Conservation (phyloP, 148 eudicot species). For the Chenopodium suecicum region DNA sequence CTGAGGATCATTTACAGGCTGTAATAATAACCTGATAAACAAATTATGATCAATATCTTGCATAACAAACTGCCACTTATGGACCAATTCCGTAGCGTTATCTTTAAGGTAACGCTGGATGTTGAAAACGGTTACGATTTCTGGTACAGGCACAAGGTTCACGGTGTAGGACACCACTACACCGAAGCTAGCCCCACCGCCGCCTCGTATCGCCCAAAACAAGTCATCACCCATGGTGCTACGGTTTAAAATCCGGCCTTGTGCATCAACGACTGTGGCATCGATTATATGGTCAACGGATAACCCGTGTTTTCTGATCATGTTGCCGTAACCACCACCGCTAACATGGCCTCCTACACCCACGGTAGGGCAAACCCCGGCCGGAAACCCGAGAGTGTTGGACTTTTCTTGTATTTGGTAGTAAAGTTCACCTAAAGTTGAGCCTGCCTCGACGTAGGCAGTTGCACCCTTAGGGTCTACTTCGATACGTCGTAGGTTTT, state of each 20-base stretch:
- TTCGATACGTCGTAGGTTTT: background rate
- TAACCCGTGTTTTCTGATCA: slow-evolving; percentile 26
- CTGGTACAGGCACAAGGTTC: slow-evolving; percentile 18
- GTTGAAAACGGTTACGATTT: slow-evolving; percentile 31
- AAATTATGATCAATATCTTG: slow-evolving; percentile 33
- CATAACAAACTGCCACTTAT: slow-evolving; percentile 43
- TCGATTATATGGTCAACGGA: slow-evolving; percentile 19
- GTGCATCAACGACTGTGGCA: slow-evolving; percentile 20
- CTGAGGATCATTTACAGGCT: slow-evolving; percentile 27
- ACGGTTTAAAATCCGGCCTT: slow-evolving; percentile 18
- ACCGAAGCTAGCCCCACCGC: slow-evolving; percentile 29
- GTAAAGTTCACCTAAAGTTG: slow-evolving; percentile 24
- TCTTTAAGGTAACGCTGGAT: background rate
- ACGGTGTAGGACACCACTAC: slow-evolving; percentile 23
- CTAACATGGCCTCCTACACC: slow-evolving; percentile 30
- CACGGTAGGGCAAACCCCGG: slow-evolving; percentile 33
- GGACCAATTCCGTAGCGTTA: slow-evolving; percentile 26
- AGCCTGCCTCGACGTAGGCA: slow-evolving; percentile 29
- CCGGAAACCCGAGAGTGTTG: slow-evolving; percentile 21
- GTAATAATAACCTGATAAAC: slow-evolving; percentile 40
- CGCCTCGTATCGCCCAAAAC: slow-evolving; percentile 35
- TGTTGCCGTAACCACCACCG: slow-evolving; percentile 32
- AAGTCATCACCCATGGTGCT: slow-evolving; percentile 27
- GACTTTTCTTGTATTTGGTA: slow-evolving; percentile 18
- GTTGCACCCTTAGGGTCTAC: slow-evolving; percentile 18